These are phyloP conservation scores for Dryas octopetala DNA, from an alignment of 306 rosid genomes.

Conservation along the genomic window DNA sequence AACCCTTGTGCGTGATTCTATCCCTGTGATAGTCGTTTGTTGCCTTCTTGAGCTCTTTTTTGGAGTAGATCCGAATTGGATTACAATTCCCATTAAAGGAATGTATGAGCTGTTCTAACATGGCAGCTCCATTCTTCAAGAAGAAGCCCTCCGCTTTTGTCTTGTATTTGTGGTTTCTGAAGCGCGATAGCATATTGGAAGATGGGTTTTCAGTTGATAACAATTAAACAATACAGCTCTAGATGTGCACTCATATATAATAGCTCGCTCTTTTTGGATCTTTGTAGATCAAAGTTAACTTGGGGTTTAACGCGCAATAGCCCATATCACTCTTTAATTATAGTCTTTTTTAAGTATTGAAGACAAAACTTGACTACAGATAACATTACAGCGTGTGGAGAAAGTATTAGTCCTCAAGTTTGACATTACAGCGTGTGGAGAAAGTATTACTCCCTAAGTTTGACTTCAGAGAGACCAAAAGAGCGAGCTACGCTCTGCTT, in stretches of 20 bases:
- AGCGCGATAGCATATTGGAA: background rate
- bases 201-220: background rate
- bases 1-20: background rate
- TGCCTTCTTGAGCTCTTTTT: background rate
- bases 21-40: background rate
- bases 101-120: background rate
- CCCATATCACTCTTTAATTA: too few relatives aligned
- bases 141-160: background rate
- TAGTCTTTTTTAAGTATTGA: too few relatives aligned
- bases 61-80: background rate
- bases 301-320: background rate
- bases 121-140: background rate
- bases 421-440: too few relatives aligned
- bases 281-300: background rate
- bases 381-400: too few relatives aligned
- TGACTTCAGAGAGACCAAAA: too few relatives aligned
- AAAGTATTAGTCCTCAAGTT: too few relatives aligned
- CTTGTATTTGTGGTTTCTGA: background rate
- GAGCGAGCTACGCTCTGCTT: too few relatives aligned
- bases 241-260: background rate
- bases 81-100: background rate
- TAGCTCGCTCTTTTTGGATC: background rate
- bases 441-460: too few relatives aligned
- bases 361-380: too few relatives aligned
- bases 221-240: background rate